Base-by-base conservation (phyloP, 768 basidiomycete genomes). In the Trametes sanguinea region DNA sequence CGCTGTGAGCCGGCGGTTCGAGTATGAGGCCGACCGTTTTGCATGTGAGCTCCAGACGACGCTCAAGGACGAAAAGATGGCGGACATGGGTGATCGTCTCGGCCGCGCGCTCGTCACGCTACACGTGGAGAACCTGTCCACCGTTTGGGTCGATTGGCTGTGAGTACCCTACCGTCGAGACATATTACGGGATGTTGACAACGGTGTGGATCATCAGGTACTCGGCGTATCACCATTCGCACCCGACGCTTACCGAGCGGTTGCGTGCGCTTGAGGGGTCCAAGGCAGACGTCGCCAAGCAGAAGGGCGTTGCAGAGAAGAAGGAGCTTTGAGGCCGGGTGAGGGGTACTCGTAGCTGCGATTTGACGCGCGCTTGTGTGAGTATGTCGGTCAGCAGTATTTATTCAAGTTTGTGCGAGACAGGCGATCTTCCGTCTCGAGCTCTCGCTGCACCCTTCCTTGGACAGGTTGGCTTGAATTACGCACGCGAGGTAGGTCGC, bases 141-240 rank as follows among this genome's bases (percentile, higher is more conserved):
- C 92, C 1, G 91, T 97, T 50, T 94, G 94, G 88, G 93, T 94
- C 13, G 95, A 97, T 73, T 92, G 91, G 90, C 74, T 94, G 86
- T 94, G 66, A 71, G 89, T 62, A 59, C 51, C 62, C 53, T 17
- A 42, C 11, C n/a, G 39, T 54, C 54, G 33, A 22, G 35, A 37
- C 11, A 11, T 37, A 6, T 11, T 55, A 50, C 51, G 53, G 40
- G 29, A 54, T 7, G 9, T 42, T 43, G 42, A 14, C 42, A 14
- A 6, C 14, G 6, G 5, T 17, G 14, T 48, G 53, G 16, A 9
- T 35, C 16, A n/a, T 44, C 64, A 91, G 90, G 60, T 97, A 96
- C 77, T 97, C 94, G 53, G 92, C 92, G 22, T 97, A 94, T 68
- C 94, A 97, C 74, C 94, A 98, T 75, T 95, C 92, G 50, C 96